Percentiles rank a stretch among this genome's conserved stretches.
These are phyloP conservation scores for Mycena filopes DNA, from an alignment of 768 basidiomycete genomes.

Conservation along the genomic window DNA sequence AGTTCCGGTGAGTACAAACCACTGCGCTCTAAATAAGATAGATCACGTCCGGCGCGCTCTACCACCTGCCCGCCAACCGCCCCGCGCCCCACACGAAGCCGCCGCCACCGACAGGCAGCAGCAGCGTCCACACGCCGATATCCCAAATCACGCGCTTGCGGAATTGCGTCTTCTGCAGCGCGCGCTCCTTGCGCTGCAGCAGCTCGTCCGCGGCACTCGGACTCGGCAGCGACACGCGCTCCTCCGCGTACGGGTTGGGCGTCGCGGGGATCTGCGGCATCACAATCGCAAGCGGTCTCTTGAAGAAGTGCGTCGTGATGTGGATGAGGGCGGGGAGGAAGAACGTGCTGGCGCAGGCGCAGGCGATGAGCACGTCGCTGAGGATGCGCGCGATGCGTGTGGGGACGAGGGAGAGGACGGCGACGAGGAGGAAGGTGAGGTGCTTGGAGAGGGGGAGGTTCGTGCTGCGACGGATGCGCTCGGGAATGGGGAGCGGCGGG, in stretches of 20 bases:
- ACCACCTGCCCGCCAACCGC: conserved; percentile 65
- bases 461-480: conserved; percentile 50
- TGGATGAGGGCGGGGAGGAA: conserved; percentile 82
- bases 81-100: conserved; percentile 70
- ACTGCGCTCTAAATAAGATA: too few species aligned
- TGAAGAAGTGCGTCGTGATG: conserved; percentile 85
- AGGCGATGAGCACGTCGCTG: conserved; percentile 60
- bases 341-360: conserved; percentile 67
- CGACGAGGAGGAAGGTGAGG: conserved; percentile 52
- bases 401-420: conserved; percentile 59
- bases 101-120: conserved; percentile 68
- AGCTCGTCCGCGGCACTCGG: conserved; percentile 66
- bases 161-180: conserved; percentile 79
- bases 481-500: conserved; percentile 62
- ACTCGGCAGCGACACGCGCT: conserved; percentile 20
- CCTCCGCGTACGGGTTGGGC: conserved; percentile 40
- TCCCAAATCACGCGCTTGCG: conserved; percentile 85
- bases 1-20: neutral
- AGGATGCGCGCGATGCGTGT: conserved; percentile 49
- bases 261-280: conserved; percentile 59
- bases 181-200: conserved; percentile 86
- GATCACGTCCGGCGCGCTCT: neutral
- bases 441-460: conserved; percentile 59
- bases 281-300: conserved; percentile 85
- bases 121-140: conserved; percentile 80